Evolutionary conservation across 1,139 yeast species (phyloP).

Genomic region (Magnusiomyces fungicola): DNA sequence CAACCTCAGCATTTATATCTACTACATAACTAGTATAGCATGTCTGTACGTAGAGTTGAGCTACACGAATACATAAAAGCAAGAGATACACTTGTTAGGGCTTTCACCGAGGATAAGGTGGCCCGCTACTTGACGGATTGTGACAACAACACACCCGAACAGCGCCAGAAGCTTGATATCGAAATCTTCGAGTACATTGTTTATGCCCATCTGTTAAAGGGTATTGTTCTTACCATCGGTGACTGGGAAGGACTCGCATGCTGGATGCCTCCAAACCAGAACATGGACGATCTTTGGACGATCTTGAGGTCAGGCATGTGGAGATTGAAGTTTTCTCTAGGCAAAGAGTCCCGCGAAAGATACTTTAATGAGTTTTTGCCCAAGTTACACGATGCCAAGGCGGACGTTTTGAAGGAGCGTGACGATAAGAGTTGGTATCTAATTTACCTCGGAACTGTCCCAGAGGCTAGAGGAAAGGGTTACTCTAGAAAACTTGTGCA

Average conservation of each 20-base stretch:
- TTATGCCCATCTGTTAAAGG: conserved; percentile 50
- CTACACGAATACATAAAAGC: conserved; percentile 47
- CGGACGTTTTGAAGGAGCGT: conserved; percentile 28
- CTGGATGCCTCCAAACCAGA: conserved; percentile 55
- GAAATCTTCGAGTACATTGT: conserved; percentile 51
- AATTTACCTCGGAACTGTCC: conserved; percentile 54
- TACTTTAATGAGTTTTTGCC: conserved; percentile 53
- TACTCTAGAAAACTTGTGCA: conserved; percentile 53
- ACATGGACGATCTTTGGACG: conserved; percentile 40
- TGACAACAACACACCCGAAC: conserved; percentile 33
- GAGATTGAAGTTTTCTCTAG: conserved; percentile 44
- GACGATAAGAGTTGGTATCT: conserved; percentile 46
- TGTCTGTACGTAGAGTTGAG: conserved; percentile 29
- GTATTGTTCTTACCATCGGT: conserved; percentile 46
- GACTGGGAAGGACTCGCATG: conserved; percentile 56
- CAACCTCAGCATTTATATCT: too few relatives aligned
- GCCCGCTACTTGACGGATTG: conserved; percentile 44
- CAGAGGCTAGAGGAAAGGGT: conserved; percentile 60
- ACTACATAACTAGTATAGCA: too few relatives aligned
- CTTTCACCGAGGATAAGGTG: conserved; percentile 48
- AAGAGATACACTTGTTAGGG: conserved; percentile 44
- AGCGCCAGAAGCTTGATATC: conserved; percentile 38
- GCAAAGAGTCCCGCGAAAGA: conserved; percentile 47
- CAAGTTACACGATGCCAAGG: conserved; percentile 44
- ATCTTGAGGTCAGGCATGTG: conserved; percentile 51